A percentile compares a stretch with the other conserved stretches of the same genome.
Conservation (phyloP, 768 basidiomycete species). For the Suillus tomentosus region DNA sequence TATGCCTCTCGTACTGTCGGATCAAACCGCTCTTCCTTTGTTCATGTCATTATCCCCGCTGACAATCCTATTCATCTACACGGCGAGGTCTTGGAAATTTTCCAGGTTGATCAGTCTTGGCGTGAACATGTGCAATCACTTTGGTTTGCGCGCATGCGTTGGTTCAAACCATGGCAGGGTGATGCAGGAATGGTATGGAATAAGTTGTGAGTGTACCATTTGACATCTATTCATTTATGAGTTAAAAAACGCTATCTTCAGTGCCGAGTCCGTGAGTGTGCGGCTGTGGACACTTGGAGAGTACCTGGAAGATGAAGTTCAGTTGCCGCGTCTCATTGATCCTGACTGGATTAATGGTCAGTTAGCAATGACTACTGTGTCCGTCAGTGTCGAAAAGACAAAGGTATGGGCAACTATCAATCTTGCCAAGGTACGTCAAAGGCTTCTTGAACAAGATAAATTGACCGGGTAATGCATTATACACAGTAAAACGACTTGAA, state of each 20-base stretch:
- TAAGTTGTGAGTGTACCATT: constrained; percentile 6
- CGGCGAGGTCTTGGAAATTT: constrained; percentile 9
- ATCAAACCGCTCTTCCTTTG: constrained; percentile 3
- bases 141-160: constrained; percentile 3
- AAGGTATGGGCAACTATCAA: constrained; percentile 12
- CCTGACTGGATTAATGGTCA: constrained; percentile 6
- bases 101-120: constrained; percentile 9
- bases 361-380: constrained; percentile 3
- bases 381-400: not conserved
- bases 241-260: not conserved
- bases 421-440: constrained; percentile 10
- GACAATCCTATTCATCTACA: not conserved
- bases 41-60: not conserved
- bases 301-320: constrained; percentile 3
- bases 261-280: not conserved
- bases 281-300: constrained; percentile 9
- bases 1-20: constrained; percentile 1
- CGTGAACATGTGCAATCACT: not conserved
- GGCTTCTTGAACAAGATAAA: not conserved
- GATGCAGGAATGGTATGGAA: constrained; percentile 3
- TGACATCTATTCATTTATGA: not conserved
- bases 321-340: constrained; percentile 2
- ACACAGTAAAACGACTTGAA: not conserved
- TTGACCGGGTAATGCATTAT: not conserved
- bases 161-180: constrained; percentile 7